Evolutionary conservation across 2,329 filamentous ascomycete genomes (phyloP), one percentile per base, ranked within the genome.

Genomic region (Trichoderma sp.): DNA sequence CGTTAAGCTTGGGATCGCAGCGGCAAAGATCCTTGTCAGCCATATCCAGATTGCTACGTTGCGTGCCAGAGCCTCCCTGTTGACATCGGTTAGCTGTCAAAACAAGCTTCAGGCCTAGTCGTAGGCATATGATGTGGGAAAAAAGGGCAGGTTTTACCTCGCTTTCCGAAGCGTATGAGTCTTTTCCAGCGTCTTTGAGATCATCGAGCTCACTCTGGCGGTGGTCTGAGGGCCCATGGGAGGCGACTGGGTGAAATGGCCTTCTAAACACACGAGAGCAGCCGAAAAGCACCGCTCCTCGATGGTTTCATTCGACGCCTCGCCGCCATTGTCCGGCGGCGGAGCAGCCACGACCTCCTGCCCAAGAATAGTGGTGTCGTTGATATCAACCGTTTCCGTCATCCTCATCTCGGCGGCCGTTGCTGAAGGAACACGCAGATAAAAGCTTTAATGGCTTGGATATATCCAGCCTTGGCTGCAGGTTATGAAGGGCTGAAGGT

Each of bases 11-110:
- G 87, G 87, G 61, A 90, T 85, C 11, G 88, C 87, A 37, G 86
- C 85, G 21, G 83, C 84, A 73, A 90, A 89, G 71, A 89, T 87
- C 69, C 84, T 84, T 32, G 86, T 86, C 69, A 90, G 80, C 81
- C 87, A 89, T 72, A 90, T 85, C 88, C 88, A 90, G 68, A 90
- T 86, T 70, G 86, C 85, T 32, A 90, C 85, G 72, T 90, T 90
- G 70, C 84, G 84, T 5, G 87, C 87, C 49, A 90, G 78, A 3
- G 83, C 82, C 75, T 90, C 88, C 72, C 87, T 89, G 69, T 16
- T 46, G 14, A 49, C 28, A 39, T 26, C 14, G 28, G 37, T 66
- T 59, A 66, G 63, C 63, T 16, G 24, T 6, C 26, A 26, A n/a
- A 1, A 4, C 3, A 26, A 49, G 21, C 11, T 43, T 32, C 46